A percentile compares a stretch with the other conserved stretches of the same genome.
Evolutionary conservation across 2,329 filamentous ascomycete genomes (phyloP).

Genomic region (Bipolaris victoriae): DNA sequence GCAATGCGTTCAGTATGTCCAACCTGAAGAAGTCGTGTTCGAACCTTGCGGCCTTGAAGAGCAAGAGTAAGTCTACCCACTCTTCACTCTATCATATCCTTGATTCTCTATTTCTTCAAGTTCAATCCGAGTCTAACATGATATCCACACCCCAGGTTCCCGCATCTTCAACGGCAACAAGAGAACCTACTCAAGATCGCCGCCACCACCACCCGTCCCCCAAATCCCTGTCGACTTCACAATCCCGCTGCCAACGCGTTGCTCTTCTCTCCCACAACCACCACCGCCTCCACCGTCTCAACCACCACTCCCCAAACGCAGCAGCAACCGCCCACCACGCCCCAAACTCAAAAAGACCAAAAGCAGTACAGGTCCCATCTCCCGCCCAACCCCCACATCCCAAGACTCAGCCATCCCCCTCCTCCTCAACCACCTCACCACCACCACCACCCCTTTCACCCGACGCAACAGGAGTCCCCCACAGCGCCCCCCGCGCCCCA

Average conservation of each 20-base stretch:
- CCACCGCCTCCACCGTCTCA: neutral
- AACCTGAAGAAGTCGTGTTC: slow-evolving; percentile 19
- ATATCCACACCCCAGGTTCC: slow-evolving; percentile 15
- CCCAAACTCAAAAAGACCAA: slow-evolving; percentile 3
- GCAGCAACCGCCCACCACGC: slow-evolving; percentile 6
- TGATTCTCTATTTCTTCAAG: neutral
- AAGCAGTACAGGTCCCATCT: slow-evolving; percentile 16
- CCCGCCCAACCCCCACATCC: slow-evolving; percentile 18
- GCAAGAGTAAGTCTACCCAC: slow-evolving; percentile 16
- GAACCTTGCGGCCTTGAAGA: slow-evolving; percentile 21
- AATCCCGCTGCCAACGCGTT: neutral
- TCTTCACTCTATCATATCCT: neutral
- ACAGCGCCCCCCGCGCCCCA: slow-evolving; percentile 23
- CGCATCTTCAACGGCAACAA: slow-evolving; percentile 21
- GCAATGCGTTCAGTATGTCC: neutral
- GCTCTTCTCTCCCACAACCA: neutral
- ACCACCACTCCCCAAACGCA: neutral
- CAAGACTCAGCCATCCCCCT: slow-evolving; percentile 5
- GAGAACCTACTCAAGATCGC: neutral
- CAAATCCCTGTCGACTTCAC: slow-evolving; percentile 16
- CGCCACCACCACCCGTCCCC: slow-evolving; percentile 25
- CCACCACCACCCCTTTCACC: slow-evolving; percentile 15
- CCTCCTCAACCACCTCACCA: slow-evolving; percentile 11
- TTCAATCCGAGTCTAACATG: neutral
- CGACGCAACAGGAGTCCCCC: slow-evolving; percentile 16